Percentiles rank a stretch among this genome's conserved stretches.
These are phyloP conservation scores for Ophiostoma himal-ulmi DNA, from an alignment of 2,329 filamentous ascomycete species.

Conservation along the genomic window DNA sequence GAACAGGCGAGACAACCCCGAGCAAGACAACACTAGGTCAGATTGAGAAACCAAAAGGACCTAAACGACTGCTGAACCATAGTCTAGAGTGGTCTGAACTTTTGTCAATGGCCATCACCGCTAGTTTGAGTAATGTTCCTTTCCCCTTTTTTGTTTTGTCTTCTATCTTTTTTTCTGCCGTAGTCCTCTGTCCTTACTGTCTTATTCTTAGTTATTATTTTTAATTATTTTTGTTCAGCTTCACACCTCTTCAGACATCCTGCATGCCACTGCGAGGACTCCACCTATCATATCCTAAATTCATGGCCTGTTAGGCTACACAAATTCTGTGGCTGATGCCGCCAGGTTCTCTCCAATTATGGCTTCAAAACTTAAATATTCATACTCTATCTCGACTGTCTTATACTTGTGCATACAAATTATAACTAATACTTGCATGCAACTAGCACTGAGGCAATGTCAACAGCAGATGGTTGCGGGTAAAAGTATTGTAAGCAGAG, in stretches of 20 bases:
- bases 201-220: background rate
- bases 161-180: background rate
- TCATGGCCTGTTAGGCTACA: background rate
- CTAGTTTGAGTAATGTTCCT: background rate
- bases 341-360: background rate
- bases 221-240: background rate
- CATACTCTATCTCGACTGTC: background rate
- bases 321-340: constrained; percentile 1
- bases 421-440: background rate
- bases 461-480: background rate
- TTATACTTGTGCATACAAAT: background rate
- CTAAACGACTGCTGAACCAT: background rate
- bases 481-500: background rate
- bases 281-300: background rate
- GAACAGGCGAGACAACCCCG: background rate
- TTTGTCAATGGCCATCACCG: background rate
- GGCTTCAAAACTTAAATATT: background rate
- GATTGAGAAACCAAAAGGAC: background rate
- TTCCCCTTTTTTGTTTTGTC: background rate
- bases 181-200: background rate
- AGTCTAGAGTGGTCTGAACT: background rate
- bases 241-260: background rate
- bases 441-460: background rate
- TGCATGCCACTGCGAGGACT: background rate
- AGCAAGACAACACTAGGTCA: background rate